Percentiles rank a stretch among this genome's conserved stretches.
Conservation (phyloP, 2,329 filamentous ascomycete genomes). For the Pseudogymnoascus sp. region DNA sequence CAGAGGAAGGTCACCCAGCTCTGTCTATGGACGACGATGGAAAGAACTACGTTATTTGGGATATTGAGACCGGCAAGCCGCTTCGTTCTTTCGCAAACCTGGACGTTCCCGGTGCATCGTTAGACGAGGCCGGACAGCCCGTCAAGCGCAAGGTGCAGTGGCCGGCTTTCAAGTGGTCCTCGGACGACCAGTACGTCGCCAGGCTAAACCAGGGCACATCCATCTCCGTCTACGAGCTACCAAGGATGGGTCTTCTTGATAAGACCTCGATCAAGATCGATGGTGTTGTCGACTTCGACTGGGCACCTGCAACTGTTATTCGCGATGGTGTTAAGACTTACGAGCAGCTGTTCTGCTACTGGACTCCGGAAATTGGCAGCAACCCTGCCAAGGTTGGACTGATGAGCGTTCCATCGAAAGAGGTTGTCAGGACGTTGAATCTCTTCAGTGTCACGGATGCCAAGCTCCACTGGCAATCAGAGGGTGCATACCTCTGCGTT, state of each 20-base stretch:
- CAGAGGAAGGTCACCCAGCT: constrained; percentile 78
- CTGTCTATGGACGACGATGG: constrained; percentile 89
- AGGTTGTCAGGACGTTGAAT: constrained; percentile 89
- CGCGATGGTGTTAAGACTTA: constrained; percentile 84
- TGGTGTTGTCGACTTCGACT: constrained; percentile 95
- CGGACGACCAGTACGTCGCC: constrained; percentile 95
- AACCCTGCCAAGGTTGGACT: constrained; percentile 95
- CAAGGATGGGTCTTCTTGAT: constrained; percentile 81
- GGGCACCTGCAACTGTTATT: constrained; percentile 77
- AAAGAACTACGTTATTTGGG: constrained; percentile 99
- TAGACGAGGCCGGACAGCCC: constrained; percentile 55
- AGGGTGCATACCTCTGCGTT: constrained; percentile 88
- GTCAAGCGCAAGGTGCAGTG: constrained; percentile 91
- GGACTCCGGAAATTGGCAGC: constrained; percentile 96
- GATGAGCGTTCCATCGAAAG: constrained; percentile 93
- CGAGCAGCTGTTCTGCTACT: constrained; percentile 96
- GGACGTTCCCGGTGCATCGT: constrained; percentile 61
- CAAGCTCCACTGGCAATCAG: constrained; percentile 98
- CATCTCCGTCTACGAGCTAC: constrained; percentile 86
- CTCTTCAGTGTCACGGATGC: constrained; percentile 97
- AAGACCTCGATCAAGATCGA: constrained; percentile 95
- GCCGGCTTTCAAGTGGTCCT: constrained; percentile 99
- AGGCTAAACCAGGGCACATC: constrained; percentile 81
- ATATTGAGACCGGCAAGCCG: constrained; percentile 81
- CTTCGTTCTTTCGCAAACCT: constrained; percentile 90